Percentiles rank a stretch among this genome's conserved stretches.
phyloP scores from a whole-genome alignment of 495 filamentous ascomycete genomes.

The Zalerion maritima region DNA sequence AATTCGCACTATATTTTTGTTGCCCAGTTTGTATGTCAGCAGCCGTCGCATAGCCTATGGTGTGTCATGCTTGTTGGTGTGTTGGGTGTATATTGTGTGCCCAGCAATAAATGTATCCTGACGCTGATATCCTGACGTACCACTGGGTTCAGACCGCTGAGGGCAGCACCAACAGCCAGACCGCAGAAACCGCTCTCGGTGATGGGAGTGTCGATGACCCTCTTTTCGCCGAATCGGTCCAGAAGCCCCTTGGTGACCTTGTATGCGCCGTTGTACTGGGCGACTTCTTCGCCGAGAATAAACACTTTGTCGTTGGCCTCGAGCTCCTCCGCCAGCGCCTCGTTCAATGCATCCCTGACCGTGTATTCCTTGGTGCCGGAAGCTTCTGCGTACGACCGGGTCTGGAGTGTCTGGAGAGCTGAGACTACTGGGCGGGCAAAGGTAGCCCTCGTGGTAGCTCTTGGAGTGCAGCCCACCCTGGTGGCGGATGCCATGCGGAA shows the following conservation, averaged over 20 bases:
- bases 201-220: slow-evolving; percentile 96
- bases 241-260: slow-evolving; percentile 96
- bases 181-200: slow-evolving; percentile 91
- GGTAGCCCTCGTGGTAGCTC: slow-evolving; percentile 25
- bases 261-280: slow-evolving; percentile 99
- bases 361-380: slow-evolving; percentile 79
- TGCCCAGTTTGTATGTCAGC: neutral
- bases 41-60: neutral
- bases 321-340: slow-evolving; percentile 93
- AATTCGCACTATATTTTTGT: slow-evolving; percentile 65
- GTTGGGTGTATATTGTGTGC: slow-evolving; percentile 3
- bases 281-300: slow-evolving; percentile 92
- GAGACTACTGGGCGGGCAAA: slow-evolving; percentile 22
- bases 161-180: slow-evolving; percentile 83
- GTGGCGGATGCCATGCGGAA: slow-evolving; percentile 58
- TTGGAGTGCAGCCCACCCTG: slow-evolving; percentile 35
- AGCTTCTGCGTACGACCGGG: slow-evolving; percentile 37
- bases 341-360: slow-evolving; percentile 92
- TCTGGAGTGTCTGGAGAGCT: slow-evolving; percentile 24
- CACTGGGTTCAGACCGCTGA: slow-evolving; percentile 86
- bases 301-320: slow-evolving; percentile 90
- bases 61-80: neutral
- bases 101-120: slow-evolving; percentile 1
- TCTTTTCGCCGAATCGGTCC: slow-evolving; percentile 92
- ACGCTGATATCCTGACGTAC: slow-evolving; percentile 36